Base-by-base conservation (phyloP, 495 filamentous ascomycete genomes). In the Lepidopterella palustris region DNA sequence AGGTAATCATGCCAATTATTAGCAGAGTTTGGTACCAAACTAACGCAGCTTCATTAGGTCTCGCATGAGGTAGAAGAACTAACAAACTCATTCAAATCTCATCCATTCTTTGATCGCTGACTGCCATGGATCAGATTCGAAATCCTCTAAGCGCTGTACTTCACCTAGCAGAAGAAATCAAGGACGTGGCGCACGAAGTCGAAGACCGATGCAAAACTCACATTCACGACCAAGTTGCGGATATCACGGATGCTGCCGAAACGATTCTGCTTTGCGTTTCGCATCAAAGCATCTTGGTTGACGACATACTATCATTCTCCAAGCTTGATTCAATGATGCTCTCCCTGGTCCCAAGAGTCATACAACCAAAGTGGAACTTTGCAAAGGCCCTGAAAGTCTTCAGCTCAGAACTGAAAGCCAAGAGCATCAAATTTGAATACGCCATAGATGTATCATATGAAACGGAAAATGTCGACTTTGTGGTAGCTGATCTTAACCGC, bases 291-390 rank as follows among this genome's bases (percentile, higher is more conserved):
- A 64, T 61, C 20, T 61, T 74, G 13, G 70, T 74, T 2, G 70
- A 74, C 40, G 72, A 74, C 60, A 70, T 74, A 28, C 60, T 74
- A 0, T 69, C 69, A 6, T 70, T 68, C 58, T 72, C 69, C 15
- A 74, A 73, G 55, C 61, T 74, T 4, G 72, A 74, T 52, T 66
- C 72, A 3, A 70, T 68, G 45, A 73, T 73, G 71, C 64, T 74
- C 5, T 59, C 69, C 0, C 62, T 74, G 5, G 32, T 58, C 3
- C 72, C 72, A 1, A 65, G 57, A 26, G 48, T 59, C 6, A 56
- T 60, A 27, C 65, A 64, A 24, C 72, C 72, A 5, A 65, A 65
- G 24, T 57, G 58, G 53, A 58, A 64, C 0, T 62, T 74, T 24
- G 52, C 67, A 20, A 58, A 58, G 18, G 42, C 67, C 0, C 60